A percentile compares a stretch with the other conserved stretches of the same genome.
phyloP scores from a whole-genome alignment of 805 yeast species.

The Starmerella stigmatis region DNA sequence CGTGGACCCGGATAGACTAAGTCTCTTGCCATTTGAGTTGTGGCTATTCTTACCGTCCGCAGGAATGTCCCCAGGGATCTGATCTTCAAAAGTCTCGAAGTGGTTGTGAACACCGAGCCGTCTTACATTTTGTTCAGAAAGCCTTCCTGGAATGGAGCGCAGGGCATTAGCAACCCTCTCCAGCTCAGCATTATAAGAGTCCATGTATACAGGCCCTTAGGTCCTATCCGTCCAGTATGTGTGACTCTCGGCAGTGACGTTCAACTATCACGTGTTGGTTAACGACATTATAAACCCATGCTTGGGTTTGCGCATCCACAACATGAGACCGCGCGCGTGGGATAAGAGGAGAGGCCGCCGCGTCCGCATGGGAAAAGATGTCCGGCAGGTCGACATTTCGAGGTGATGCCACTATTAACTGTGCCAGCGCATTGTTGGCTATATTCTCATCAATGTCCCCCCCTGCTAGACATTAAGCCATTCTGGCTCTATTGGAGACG shows the following conservation, averaged over 20 bases:
- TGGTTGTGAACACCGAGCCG: constrained; percentile 28
- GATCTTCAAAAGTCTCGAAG: constrained; percentile 34
- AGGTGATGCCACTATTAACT: too few species aligned
- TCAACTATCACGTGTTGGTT: neutral
- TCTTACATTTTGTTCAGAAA: constrained; percentile 30
- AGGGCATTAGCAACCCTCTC: constrained; percentile 24
- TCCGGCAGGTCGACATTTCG: too few species aligned
- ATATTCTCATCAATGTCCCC: too few species aligned
- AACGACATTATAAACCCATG: too few species aligned
- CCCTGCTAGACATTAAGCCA: too few species aligned
- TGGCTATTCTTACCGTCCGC: constrained; percentile 1
- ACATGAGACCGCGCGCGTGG: too few species aligned
- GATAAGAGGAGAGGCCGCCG: too few species aligned
- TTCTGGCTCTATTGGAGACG: too few species aligned
- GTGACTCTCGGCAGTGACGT: too few species aligned
- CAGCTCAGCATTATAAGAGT: constrained; percentile 22
- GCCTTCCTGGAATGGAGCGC: constrained; percentile 30
- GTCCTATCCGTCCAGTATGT: neutral
- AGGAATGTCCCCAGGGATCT: constrained; percentile 1
- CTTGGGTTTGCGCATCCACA: too few species aligned
- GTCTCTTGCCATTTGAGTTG: constrained; percentile 27
- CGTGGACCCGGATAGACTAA: constrained; percentile 33
- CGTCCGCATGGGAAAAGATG: too few species aligned
- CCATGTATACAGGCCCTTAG: constrained; percentile 13
- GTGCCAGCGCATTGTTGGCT: too few species aligned